Base-by-base conservation (phyloP, 495 filamentous ascomycete genomes). In the Penicillium ucsense region DNA sequence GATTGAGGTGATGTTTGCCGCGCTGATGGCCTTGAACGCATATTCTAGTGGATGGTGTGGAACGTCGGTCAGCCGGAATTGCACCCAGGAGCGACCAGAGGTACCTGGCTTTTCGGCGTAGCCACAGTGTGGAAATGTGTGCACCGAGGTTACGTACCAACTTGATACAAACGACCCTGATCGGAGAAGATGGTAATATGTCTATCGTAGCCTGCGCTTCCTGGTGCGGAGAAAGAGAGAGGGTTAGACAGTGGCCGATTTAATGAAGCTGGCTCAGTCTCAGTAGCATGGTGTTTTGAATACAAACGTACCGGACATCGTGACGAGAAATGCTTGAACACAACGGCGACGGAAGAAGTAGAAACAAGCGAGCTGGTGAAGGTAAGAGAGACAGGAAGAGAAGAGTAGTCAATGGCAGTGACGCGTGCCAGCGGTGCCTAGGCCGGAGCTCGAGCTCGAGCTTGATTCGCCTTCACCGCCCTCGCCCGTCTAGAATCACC, bases 101-200 rank as follows among this genome's bases (percentile, higher is more conserved):
- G 32, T 35, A 12, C 43, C 35, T 28, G 31, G 31, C 33, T 30
- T 20, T 37, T 27, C 29, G 42, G 4, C 9, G 27, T 30, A 10
- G 6, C 29, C 31, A 37, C 33, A 37, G 4, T 30, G 33, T 27
- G 6, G 29, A 28, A 39, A 41, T 28, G 43, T n/a, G 31, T 29
- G 12, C 38, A 20, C 38, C 30, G 33, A n/a, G 43, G 46, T 9
- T 49, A 85, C 90, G 57, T 78, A 98, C 94, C 92, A 65, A 98
- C 92, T 95, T 98, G 92, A 70, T 96, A 98, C 67, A 98, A 74
- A 69, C 92, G 80, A 61, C 92, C 92, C 66, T 95, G 88, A 67
- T 98, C 92, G 36, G 94, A 97, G 78, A 98, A 98, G 81, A 98
- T 97, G 60, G 92, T 98, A 58, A 98, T 97, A 67, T 98, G 92